Conservation (phyloP, 2,329 filamentous ascomycete species). For the Coniochaeta pulveracea region DNA sequence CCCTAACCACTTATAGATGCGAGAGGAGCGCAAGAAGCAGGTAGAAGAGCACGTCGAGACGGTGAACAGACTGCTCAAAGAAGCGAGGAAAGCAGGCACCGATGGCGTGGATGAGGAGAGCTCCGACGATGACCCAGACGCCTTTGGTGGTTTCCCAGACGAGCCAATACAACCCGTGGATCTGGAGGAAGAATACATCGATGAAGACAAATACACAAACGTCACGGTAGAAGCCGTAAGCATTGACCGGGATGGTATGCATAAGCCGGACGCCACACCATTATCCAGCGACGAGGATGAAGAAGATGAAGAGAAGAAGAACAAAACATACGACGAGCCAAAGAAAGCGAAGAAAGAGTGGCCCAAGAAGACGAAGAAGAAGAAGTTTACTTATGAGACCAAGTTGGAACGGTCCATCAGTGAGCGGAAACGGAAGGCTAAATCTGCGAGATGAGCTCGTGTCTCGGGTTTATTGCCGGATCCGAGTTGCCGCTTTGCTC, state of each 20-base stretch:
- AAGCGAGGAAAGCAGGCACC: slow-evolving; percentile 40
- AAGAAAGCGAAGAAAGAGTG: slow-evolving; percentile 26
- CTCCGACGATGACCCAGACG: slow-evolving; percentile 48
- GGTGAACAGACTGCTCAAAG: slow-evolving; percentile 58
- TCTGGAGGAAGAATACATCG: slow-evolving; percentile 86
- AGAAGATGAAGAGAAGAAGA: slow-evolving; percentile 21
- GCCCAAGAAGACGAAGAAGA: slow-evolving; percentile 68
- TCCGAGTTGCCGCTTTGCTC: too few species aligned
- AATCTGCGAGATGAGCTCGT: slow-evolving; percentile 33
- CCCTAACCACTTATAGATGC: slow-evolving; percentile 44
- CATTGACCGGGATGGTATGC: slow-evolving; percentile 62
- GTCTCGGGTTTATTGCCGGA: too few species aligned
- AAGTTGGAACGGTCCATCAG: slow-evolving; percentile 74
- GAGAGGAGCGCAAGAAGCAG: slow-evolving; percentile 72
- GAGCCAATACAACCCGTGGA: slow-evolving; percentile 44
- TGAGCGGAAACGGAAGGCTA: slow-evolving; percentile 59
- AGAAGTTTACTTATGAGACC: slow-evolving; percentile 85
- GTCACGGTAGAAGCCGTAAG: slow-evolving; percentile 88
- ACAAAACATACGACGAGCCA: slow-evolving; percentile 17
- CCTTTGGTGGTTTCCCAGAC: slow-evolving; percentile 43
- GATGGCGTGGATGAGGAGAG: slow-evolving; percentile 24
- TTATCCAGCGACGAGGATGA: slow-evolving; percentile 20
- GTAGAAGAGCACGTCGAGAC: slow-evolving; percentile 72
- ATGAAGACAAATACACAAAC: slow-evolving; percentile 91
- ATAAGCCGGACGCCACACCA: slow-evolving; percentile 35